A percentile compares a stretch with the other conserved stretches of the same genome.
These are phyloP conservation scores for Gracilaria domingensis DNA, from an alignment of 23 red algal species.

Conservation along the genomic window DNA sequence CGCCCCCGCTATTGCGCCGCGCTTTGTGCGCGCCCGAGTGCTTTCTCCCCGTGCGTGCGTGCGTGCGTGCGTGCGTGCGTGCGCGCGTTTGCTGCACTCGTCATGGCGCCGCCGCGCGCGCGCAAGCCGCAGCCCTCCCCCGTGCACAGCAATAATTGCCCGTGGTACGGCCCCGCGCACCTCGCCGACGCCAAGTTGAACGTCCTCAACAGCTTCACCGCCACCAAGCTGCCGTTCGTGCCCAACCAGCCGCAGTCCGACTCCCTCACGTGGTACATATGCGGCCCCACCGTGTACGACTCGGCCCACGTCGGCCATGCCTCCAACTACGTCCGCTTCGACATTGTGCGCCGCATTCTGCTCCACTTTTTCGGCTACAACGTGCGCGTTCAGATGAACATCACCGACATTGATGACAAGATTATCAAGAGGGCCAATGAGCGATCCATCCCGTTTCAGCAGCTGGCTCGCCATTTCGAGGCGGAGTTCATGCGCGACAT, in stretches of 20 bases:
- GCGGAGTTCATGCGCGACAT: constrained; percentile 89
- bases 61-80: too few relatives aligned
- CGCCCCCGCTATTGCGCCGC: too few relatives aligned
- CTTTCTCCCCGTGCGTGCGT: too few relatives aligned
- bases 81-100: neutral
- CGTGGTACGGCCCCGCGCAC: constrained; percentile 60
- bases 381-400: constrained; percentile 90
- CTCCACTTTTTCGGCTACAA: constrained; percentile 86
- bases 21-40: too few relatives aligned
- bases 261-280: constrained; percentile 90
- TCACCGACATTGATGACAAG: constrained; percentile 99
- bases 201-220: constrained; percentile 76
- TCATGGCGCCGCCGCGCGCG: neutral
- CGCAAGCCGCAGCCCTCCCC: neutral
- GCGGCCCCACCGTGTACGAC: constrained; percentile 99
- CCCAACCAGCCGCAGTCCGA: constrained; percentile 8
- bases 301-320: constrained; percentile 96
- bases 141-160: neutral
- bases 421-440: constrained; percentile 90
- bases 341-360: constrained; percentile 90
- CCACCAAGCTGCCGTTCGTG: constrained; percentile 69
- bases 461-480: constrained; percentile 80
- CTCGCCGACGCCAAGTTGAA: constrained; percentile 45
- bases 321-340: constrained; percentile 94
- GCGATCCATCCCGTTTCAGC: constrained; percentile 56